These are phyloP conservation scores for Botryotinia calthae DNA, from an alignment of 2,329 filamentous ascomycete species.

Conservation along the genomic window DNA sequence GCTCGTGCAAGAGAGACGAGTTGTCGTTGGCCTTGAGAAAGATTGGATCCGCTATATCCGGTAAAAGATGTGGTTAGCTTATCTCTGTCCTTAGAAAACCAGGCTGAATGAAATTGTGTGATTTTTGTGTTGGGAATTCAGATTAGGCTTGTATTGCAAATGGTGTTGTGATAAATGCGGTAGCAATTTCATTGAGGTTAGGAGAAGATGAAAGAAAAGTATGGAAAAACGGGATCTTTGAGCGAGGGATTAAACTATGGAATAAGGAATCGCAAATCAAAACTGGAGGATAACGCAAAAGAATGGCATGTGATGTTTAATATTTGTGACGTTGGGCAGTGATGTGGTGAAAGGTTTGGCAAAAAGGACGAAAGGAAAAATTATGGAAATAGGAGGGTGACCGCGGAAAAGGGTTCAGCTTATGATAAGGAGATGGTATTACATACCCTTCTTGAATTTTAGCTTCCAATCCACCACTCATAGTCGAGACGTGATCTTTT, in stretches of 20 bases:
- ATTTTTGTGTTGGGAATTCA: neutral
- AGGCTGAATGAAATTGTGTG: neutral
- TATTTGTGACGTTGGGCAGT: constrained; percentile 21
- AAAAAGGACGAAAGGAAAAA: constrained; percentile 19
- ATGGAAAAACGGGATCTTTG: neutral
- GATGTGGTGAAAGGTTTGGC: constrained; percentile 21
- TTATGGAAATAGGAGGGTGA: neutral
- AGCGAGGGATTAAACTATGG: neutral
- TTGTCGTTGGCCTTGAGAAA: constrained; percentile 93
- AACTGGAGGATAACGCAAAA: neutral
- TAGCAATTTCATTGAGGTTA: constrained; percentile 4
- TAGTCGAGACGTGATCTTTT: constrained; percentile 81
- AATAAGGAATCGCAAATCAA: constrained; percentile 13
- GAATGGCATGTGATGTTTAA: constrained; percentile 20
- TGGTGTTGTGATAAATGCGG: neutral
- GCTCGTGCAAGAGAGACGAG: constrained; percentile 91
- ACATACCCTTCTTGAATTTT: constrained; percentile 90
- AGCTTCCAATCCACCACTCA: constrained; percentile 88
- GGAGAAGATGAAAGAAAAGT: neutral
- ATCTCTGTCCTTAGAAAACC: neutral
- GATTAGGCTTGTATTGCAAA: constrained; percentile 1
- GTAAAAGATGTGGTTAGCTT: constrained; percentile 18
- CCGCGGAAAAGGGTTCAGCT: constrained; percentile 13
- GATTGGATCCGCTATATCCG: constrained; percentile 70
- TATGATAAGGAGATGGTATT: constrained; percentile 20